Evolutionary conservation across 257 asterid species (phyloP).

Genomic region (Nemophila menziesii): DNA sequence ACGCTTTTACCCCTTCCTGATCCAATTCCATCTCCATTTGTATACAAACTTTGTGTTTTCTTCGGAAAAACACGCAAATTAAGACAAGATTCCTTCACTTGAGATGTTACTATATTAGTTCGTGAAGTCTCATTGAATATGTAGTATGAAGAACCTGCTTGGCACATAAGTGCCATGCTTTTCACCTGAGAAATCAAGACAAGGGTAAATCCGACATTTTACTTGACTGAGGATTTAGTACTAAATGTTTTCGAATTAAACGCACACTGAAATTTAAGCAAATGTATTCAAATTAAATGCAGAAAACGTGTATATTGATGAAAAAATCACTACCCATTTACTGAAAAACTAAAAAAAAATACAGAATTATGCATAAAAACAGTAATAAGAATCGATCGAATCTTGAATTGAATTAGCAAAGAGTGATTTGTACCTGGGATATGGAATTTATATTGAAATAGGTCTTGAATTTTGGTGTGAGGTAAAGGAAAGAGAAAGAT

Average conservation of each 20-base stretch:
- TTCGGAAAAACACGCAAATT: conserved; percentile 23
- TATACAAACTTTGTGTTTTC: conserved; percentile 19
- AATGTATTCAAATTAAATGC: background rate
- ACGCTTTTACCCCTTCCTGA: conserved; percentile 26
- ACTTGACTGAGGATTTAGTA: too few relatives aligned
- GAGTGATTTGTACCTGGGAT: background rate
- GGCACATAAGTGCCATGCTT: conserved; percentile 66
- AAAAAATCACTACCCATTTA: background rate
- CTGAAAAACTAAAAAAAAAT: background rate
- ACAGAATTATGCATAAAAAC: background rate
- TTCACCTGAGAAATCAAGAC: conserved; percentile 32
- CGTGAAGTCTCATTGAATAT: conserved; percentile 30
- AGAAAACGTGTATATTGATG: background rate
- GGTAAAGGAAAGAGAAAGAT: background rate
- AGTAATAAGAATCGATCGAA: background rate
- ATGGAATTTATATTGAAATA: background rate
- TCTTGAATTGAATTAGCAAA: background rate
- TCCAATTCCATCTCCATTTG: conserved; percentile 22
- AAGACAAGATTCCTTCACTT: conserved; percentile 29
- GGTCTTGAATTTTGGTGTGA: background rate
- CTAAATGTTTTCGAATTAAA: background rate
- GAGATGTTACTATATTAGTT: conserved; percentile 22
- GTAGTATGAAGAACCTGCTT: conserved; percentile 43
- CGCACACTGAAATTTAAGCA: background rate
- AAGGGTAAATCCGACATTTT: too few relatives aligned